Evolutionary conservation across 1,284 basidiomycete genomes (phyloP), one percentile per base, ranked within the genome.

Genomic region (Coniophora puteana): DNA sequence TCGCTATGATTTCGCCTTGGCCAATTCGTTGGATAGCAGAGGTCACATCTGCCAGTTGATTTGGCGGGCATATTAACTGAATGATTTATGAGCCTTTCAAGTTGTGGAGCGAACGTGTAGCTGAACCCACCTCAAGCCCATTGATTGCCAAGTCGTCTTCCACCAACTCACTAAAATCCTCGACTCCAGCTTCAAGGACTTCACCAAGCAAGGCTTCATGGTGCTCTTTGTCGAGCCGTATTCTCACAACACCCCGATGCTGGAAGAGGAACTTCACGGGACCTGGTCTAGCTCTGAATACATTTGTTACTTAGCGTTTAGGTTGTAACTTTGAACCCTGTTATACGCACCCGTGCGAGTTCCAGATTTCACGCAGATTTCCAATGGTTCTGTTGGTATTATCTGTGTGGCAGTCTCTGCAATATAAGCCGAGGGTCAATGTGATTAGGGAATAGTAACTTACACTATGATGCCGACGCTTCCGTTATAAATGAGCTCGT

Each of bases 241-340:
- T 67, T 40, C 71, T 72, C 30, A 91, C 76, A 31, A 73, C 65
- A 8, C 86, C 89, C 55, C 76, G 73, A 39, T 80, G 75, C 45
- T 78, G 70, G 56, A 92, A 93, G 70, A 91, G 76, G 61, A 83
- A 93, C 36, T 75, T 74, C 12, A 90, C 86, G 2, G 86, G 77
- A 2, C 89, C 73, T 36, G 84, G 66, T 18, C 80, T 84, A 24
- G 78, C 82, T 20, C 87, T 89, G 47, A 11, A 36, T 36, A 20
- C 16, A 22, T 23, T n/a, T 17, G 40, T 33, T 27, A 43, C 33
- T 16, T 34, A 5, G 36, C 8, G 3, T 16, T 20, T 12, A 36
- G 24, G 24, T 8, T 8, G 28, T 27, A 25, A 29, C 10, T 18
- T 22, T 17, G 7, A 43, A 11, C 20, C 36, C 13, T 35, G 37